Conservation (phyloP, 352 stramenopile species). For the Phytophthora macrochlamydospora region DNA sequence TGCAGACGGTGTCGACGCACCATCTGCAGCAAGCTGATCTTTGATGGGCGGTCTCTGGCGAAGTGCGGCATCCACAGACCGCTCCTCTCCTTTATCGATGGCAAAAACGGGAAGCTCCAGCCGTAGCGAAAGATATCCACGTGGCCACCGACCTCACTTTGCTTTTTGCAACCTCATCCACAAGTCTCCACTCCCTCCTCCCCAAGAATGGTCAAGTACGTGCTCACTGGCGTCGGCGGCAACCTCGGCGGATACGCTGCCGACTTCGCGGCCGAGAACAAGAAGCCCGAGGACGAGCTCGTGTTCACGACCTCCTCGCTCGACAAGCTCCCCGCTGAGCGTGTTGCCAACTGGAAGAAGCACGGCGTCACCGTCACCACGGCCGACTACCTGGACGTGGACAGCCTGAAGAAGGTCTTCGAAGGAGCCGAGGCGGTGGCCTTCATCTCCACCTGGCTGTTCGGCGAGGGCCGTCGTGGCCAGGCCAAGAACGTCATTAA, state of each 20-base stretch:
- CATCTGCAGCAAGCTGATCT: neutral
- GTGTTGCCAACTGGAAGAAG: conserved; percentile 6
- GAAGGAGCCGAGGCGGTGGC: conserved; percentile 11
- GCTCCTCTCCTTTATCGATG: neutral
- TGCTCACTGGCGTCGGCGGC: conserved; percentile 32
- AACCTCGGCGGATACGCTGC: conserved; percentile 29
- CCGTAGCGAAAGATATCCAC: neutral
- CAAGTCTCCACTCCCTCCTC: conserved; percentile 11
- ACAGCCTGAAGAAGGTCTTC: conserved; percentile 15
- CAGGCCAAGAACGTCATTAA: conserved; percentile 11
- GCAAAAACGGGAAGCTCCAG: neutral
- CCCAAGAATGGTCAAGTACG: conserved; percentile 34
- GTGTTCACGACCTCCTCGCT: conserved; percentile 19
- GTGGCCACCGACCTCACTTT: conserved; percentile 15
- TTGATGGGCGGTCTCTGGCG: neutral
- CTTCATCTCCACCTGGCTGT: conserved; percentile 16
- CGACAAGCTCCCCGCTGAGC: conserved; percentile 7
- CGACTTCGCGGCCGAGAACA: conserved; percentile 27
- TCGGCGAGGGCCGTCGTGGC: conserved; percentile 7
- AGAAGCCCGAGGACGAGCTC: conserved; percentile 24
- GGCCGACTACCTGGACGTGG: conserved; percentile 11
- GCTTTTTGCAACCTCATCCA: conserved; percentile 12
- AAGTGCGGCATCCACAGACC: neutral
- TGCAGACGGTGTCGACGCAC: neutral
- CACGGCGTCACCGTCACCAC: conserved; percentile 3